A percentile compares a stretch with the other conserved stretches of the same genome.
Evolutionary conservation across 2,329 filamentous ascomycete genomes (phyloP).

Genomic region (Helminthosporium solani): DNA sequence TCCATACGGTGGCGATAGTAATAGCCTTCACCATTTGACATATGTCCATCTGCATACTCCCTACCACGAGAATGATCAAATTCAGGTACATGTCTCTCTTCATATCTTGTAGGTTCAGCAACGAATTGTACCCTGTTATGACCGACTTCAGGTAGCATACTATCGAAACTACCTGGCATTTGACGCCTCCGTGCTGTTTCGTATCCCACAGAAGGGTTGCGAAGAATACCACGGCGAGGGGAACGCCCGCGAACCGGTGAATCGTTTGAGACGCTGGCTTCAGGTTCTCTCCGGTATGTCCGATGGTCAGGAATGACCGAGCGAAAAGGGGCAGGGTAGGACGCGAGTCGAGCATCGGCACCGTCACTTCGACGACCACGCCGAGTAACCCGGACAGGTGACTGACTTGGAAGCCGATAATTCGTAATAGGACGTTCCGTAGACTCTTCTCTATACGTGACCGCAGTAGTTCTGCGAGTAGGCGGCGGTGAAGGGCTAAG

Average conservation of each 20-base stretch:
- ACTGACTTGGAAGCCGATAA: constrained; percentile 13
- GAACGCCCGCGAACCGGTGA: constrained; percentile 12
- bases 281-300: constrained; percentile 13
- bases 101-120: constrained; percentile 7
- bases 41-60: constrained; percentile 8
- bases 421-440: constrained; percentile 11
- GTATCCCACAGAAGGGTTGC: constrained; percentile 16
- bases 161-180: constrained; percentile 27
- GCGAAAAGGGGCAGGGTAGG: constrained; percentile 27
- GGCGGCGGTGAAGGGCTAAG: constrained; percentile 28
- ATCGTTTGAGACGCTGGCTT: constrained; percentile 19
- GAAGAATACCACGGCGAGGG: constrained; percentile 27
- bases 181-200: constrained; percentile 18
- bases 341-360: constrained; percentile 24
- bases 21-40: constrained; percentile 8
- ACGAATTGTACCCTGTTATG: constrained; percentile 33
- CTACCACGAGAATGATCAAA: not conserved
- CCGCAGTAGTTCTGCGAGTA: constrained; percentile 12
- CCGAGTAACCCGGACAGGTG: constrained; percentile 9
- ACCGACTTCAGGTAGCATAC: constrained; percentile 32
- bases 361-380: constrained; percentile 16
- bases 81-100: constrained; percentile 3
- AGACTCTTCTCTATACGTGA: constrained; percentile 19
- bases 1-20: constrained; percentile 15
- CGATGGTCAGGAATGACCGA: constrained; percentile 23